These are phyloP conservation scores for Epithele typhae DNA, from an alignment of 768 basidiomycete species.

Conservation along the genomic window DNA sequence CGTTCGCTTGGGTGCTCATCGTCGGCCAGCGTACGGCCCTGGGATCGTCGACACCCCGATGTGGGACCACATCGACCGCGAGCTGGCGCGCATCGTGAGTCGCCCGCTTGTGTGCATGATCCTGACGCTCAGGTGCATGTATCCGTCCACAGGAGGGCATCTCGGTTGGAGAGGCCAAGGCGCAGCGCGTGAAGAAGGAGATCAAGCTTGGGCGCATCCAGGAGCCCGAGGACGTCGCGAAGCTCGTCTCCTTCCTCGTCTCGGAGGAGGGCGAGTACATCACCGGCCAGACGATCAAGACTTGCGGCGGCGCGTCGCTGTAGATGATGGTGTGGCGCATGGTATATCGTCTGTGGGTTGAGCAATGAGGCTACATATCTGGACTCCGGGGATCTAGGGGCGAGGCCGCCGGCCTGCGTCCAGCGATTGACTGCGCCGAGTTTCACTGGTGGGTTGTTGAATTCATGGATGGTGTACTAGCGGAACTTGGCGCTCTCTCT, in stretches of 20 bases:
- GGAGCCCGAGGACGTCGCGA: conserved; percentile 31
- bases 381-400: too few relatives aligned
- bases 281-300: conserved; percentile 31
- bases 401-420: too few relatives aligned
- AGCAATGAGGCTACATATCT: too few relatives aligned
- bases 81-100: conserved; percentile 25
- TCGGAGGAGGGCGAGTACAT: conserved; percentile 30
- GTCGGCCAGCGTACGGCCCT: conserved; percentile 23
- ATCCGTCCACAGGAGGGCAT: conserved; percentile 19
- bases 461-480: too few relatives aligned
- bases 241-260: conserved; percentile 29
- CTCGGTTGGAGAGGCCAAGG: conserved; percentile 25
- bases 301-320: conserved; percentile 27
- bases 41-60: conserved; percentile 30
- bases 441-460: too few relatives aligned
- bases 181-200: conserved; percentile 24
- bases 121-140: background rate
- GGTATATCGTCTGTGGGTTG: too few relatives aligned
- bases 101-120: background rate
- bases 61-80: conserved; percentile 30
- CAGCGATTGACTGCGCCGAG: too few relatives aligned
- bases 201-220: conserved; percentile 28
- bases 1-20: background rate
- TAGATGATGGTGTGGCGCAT: too few relatives aligned
- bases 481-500: too few relatives aligned